Evolutionary conservation across 2,329 filamentous ascomycete genomes (phyloP), one percentile per base, ranked within the genome.

Genomic region (Macrophomina tecta): DNA sequence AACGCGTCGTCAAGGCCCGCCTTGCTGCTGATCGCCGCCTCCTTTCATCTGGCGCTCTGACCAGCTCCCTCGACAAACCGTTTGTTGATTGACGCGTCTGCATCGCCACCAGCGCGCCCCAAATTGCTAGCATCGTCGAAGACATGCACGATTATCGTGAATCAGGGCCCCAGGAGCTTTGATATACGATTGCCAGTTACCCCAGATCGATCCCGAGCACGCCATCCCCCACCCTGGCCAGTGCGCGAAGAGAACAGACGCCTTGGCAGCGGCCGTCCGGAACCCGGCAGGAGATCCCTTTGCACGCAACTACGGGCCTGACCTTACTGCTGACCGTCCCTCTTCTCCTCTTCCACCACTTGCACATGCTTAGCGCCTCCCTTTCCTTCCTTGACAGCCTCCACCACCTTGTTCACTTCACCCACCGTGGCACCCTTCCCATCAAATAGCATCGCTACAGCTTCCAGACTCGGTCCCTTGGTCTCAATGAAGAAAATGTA

Each of bases 401-500:
- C 61, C 9, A 45, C 61, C 61, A 62, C 58, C 45, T 62, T 62
- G 18, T 62, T 62, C 30, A 62, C 61, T 2, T 64, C 49, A 14
- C 61, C 61, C 34, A 64, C 61, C 36, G 48, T 64, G 3, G 61
- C 61, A 28, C 53, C 78, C 14, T 65, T 46, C 38, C 72, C 70
- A 49, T 74, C 72, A 55, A 74, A 74, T 16, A 74, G 69, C 12
- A 69, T 70, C 30, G 71, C 72, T 66, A 74, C 69, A 34, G 72
- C 72, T 56, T 74, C 72, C 4, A 74, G 67, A 18, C 70, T 73
- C 4, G 69, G 66, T 8, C 72, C 72, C 61, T 74, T 74, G 5
- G 72, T 74, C 56, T 74, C 72, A 7, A 72, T 69, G 62, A 72
- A 74, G 69, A 72, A 72, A 62, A 74, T 69, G 48, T 72, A 74